These are phyloP conservation scores for Cystofilobasidium capitatum DNA, from an alignment of 768 basidiomycete species.

Conservation along the genomic window DNA sequence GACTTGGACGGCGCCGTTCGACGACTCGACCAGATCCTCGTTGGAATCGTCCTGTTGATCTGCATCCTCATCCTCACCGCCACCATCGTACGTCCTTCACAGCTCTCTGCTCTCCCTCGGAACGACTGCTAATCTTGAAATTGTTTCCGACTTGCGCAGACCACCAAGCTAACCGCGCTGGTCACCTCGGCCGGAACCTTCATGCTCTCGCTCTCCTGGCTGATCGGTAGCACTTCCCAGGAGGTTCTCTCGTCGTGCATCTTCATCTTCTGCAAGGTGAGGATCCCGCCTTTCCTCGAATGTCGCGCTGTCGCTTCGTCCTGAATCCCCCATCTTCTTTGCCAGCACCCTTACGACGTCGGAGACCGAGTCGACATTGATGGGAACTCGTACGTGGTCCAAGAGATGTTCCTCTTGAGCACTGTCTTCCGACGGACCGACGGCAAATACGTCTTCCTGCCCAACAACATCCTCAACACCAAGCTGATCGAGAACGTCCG, in stretches of 20 bases:
- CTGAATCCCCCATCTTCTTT: too few species aligned
- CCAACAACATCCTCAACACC: conserved; percentile 39
- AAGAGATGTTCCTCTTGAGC: conserved; percentile 74
- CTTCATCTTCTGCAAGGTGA: conserved; percentile 86
- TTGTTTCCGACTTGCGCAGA: conserved; percentile 41
- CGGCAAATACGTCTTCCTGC: conserved; percentile 40
- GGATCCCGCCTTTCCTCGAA: not conserved
- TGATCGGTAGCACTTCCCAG: conserved; percentile 66
- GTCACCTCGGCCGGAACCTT: conserved; percentile 66
- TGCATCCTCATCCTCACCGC: conserved; percentile 74
- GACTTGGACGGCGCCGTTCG: conserved; percentile 85
- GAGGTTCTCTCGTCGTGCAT: conserved; percentile 78
- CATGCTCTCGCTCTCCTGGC: conserved; percentile 62
- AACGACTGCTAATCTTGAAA: conserved; percentile 22
- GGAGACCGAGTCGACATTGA: conserved; percentile 49
- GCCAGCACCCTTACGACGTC: conserved; percentile 20
- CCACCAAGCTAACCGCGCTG: conserved; percentile 61
- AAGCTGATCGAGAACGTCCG: conserved; percentile 40
- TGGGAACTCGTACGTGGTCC: conserved; percentile 60
- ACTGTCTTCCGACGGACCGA: conserved; percentile 40
- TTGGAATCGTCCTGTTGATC: conserved; percentile 61
- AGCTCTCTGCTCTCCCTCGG: conserved; percentile 24
- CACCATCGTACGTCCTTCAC: conserved; percentile 50
- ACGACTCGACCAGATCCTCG: conserved; percentile 62
- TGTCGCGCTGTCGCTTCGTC: not conserved